A percentile compares a stretch with the other conserved stretches of the same genome.
Conservation (phyloP, 2,329 filamentous ascomycete species). For the Fonsecaea pedrosoi region DNA sequence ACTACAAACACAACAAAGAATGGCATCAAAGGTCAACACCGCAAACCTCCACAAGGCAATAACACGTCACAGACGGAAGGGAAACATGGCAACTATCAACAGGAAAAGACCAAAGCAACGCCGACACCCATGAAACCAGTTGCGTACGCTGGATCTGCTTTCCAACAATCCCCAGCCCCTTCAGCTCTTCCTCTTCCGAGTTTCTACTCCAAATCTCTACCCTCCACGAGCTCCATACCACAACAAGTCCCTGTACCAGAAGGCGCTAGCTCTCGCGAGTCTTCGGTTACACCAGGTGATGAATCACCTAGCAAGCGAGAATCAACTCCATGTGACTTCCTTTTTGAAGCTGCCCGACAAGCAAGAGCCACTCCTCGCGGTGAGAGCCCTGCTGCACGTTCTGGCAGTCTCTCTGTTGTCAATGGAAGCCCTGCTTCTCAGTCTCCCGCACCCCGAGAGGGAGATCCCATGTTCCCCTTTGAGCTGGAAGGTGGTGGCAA, state of each 20-base stretch:
- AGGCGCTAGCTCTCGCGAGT: constrained; percentile 45
- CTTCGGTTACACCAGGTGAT: constrained; percentile 39
- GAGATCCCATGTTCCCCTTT: constrained; percentile 67
- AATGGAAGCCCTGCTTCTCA: constrained; percentile 48
- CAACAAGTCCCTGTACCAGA: constrained; percentile 50
- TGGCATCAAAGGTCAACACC: constrained; percentile 45
- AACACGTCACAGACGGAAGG: constrained; percentile 42
- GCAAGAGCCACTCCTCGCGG: constrained; percentile 61
- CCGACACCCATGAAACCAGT: constrained; percentile 54
- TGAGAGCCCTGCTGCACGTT: constrained; percentile 50
- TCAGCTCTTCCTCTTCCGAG: constrained; percentile 89
- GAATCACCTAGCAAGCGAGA: constrained; percentile 53
- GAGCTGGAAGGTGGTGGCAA: constrained; percentile 67
- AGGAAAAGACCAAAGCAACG: constrained; percentile 43
- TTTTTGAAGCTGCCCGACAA: constrained; percentile 86
- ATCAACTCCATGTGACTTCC: constrained; percentile 83
- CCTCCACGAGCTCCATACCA: constrained; percentile 60
- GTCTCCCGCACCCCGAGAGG: constrained; percentile 54
- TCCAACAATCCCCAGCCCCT: constrained; percentile 91
- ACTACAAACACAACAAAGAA: constrained; percentile 21
- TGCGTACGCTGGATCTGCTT: constrained; percentile 90
- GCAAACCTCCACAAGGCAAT: constrained; percentile 44
- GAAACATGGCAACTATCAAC: constrained; percentile 41
- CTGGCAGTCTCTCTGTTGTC: constrained; percentile 62
- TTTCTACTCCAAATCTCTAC: constrained; percentile 79